These are phyloP conservation scores for Mycena chlorophos DNA, from an alignment of 768 basidiomycete genomes.

Conservation along the genomic window DNA sequence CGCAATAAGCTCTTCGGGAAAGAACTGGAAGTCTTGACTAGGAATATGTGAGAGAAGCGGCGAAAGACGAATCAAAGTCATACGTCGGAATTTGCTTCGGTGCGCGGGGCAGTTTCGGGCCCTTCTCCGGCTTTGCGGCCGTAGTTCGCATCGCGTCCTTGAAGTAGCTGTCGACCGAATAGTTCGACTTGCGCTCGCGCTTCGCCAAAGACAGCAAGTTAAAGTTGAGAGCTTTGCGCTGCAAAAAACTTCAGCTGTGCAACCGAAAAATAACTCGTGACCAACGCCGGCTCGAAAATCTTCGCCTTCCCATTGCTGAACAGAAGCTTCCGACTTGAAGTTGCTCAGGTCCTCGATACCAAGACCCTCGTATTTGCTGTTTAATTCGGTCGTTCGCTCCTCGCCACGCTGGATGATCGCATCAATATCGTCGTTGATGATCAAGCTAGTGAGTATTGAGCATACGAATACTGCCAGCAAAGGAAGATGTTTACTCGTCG, in stretches of 20 bases:
- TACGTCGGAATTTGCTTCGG: constrained; percentile 87
- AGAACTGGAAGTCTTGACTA: constrained; percentile 97
- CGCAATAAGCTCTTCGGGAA: constrained; percentile 73
- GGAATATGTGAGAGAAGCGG: constrained; percentile 1
- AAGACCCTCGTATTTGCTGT: constrained; percentile 87
- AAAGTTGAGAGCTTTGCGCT: constrained; percentile 65
- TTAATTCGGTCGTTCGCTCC: constrained; percentile 84
- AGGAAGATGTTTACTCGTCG: constrained; percentile 56
- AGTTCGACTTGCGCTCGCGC: constrained; percentile 90
- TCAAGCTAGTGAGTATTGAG: constrained; percentile 43
- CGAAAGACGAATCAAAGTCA: constrained; percentile 29
- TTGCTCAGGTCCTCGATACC: constrained; percentile 95
- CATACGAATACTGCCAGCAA: not conserved
- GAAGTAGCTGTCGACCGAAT: constrained; percentile 95
- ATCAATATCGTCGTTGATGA: constrained; percentile 90
- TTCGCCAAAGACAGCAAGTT: constrained; percentile 87
- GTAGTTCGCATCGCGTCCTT: constrained; percentile 85
- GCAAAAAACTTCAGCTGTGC: not conserved
- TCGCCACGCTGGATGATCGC: constrained; percentile 91
- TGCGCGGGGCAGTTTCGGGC: constrained; percentile 77
- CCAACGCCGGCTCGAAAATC: constrained; percentile 79
- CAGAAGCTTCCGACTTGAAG: constrained; percentile 91
- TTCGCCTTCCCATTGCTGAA: constrained; percentile 95
- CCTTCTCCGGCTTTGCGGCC: constrained; percentile 76
- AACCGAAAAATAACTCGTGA: constrained; percentile 5